phyloP scores from a whole-genome alignment of 441 rosid species.

The Populus trichocarpa region DNA sequence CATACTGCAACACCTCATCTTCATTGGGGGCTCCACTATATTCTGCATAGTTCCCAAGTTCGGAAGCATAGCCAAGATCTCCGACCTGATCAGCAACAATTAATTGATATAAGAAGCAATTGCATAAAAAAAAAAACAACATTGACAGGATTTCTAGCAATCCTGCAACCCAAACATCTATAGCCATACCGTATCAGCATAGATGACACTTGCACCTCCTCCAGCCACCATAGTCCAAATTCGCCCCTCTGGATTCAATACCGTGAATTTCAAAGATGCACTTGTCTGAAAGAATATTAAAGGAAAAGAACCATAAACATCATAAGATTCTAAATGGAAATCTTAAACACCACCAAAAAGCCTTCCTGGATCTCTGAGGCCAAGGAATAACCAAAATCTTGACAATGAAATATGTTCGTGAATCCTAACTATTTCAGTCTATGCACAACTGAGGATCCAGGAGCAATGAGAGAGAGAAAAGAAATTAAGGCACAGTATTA shows the following conservation, averaged over 20 bases:
- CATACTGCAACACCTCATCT: constrained; percentile 94
- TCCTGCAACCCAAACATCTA: constrained; percentile 1
- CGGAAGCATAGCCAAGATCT: constrained; percentile 95
- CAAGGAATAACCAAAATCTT: not conserved
- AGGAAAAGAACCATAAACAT: not conserved
- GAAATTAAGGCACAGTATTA: not conserved
- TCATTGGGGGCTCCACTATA: constrained; percentile 98
- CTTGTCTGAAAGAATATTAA: constrained; percentile 64
- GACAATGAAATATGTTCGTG: not conserved
- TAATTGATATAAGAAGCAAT: not conserved
- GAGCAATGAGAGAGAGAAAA: not conserved
- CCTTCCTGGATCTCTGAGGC: not conserved
- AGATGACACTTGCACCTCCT: constrained; percentile 97
- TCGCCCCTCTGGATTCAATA: constrained; percentile 86
- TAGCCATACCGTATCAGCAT: constrained; percentile 76
- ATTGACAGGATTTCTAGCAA: not conserved
- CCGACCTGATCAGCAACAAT: constrained; percentile 64
- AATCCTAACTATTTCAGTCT: not conserved
- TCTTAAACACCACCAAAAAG: too few relatives aligned
- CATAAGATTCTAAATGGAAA: not conserved
- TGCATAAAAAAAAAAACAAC: not conserved
- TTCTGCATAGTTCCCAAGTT: constrained; percentile 94
- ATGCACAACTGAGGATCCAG: not conserved
- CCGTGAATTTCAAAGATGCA: constrained; percentile 93
- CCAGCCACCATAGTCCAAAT: constrained; percentile 99